Evolutionary conservation across 805 yeast genomes (phyloP).

Genomic region (Saturnispora quitensis): DNA sequence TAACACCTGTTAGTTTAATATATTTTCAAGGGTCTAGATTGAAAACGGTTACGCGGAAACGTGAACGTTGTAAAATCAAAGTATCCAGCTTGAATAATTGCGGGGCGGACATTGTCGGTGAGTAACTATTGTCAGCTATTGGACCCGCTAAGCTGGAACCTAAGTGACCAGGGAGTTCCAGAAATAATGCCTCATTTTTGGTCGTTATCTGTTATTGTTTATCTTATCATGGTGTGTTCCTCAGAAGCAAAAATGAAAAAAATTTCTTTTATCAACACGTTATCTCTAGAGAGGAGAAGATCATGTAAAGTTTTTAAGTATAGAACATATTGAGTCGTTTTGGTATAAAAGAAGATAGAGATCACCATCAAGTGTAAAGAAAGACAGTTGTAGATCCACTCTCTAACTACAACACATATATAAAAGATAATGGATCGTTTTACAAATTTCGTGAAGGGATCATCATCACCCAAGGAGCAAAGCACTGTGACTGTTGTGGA

Average conservation of each 20-base stretch:
- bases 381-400: no score
- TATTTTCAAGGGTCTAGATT: not conserved
- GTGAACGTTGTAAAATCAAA: not conserved
- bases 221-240: not conserved
- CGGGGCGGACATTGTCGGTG: not conserved
- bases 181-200: not conserved
- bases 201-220: not conserved
- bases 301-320: not conserved
- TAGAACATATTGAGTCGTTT: not conserved
- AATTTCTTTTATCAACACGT: not conserved
- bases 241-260: not conserved
- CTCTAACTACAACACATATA: no score
- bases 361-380: no score
- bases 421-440: not conserved
- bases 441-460: not conserved
- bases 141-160: not conserved
- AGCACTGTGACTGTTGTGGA: not conserved
- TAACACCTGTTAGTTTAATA: not conserved
- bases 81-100: not conserved
- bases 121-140: not conserved
- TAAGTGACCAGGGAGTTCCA: not conserved
- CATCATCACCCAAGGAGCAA: not conserved
- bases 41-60: not conserved
- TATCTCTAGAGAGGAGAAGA: not conserved
- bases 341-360: no score